A percentile compares a stretch with the other conserved stretches of the same genome.
phyloP scores from a whole-genome alignment of 441 rosid species.

The Croton laevigatus region DNA sequence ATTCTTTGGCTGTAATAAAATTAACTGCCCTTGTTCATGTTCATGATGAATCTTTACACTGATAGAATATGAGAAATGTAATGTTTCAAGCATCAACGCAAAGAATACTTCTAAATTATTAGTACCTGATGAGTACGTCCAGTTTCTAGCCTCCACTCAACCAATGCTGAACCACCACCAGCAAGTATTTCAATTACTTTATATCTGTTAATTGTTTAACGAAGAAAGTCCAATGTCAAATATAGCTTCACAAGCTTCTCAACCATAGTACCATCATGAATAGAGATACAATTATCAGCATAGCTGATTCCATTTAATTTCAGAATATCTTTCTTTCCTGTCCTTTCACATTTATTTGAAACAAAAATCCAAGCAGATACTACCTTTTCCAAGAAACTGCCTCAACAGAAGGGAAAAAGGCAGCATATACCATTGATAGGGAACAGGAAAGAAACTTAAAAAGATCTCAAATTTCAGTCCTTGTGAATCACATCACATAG shows the following conservation, averaged over 20 bases:
- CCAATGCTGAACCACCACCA: slow-evolving; percentile 75
- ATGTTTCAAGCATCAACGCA: neutral
- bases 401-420: neutral
- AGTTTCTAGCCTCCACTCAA: slow-evolving; percentile 93
- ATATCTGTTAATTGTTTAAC: slow-evolving; percentile 49
- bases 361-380: neutral
- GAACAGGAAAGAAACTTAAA: neutral
- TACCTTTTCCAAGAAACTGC: neutral
- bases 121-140: slow-evolving; percentile 99
- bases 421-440: neutral
- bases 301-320: neutral
- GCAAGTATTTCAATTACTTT: slow-evolving; percentile 80
- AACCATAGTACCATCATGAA: neutral
- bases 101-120: neutral
- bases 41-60: neutral
- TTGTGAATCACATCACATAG: neutral
- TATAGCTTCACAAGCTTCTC: slow-evolving; percentile 7
- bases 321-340: neutral
- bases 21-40: neutral
- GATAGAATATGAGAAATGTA: neutral
- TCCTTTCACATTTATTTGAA: neutral
- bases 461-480: neutral
- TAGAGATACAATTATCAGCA: neutral
- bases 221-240: slow-evolving; percentile 9
- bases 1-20: neutral